Base-by-base conservation (phyloP, 2,329 filamentous ascomycete genomes). In the Ramularia collo-cygni region DNA sequence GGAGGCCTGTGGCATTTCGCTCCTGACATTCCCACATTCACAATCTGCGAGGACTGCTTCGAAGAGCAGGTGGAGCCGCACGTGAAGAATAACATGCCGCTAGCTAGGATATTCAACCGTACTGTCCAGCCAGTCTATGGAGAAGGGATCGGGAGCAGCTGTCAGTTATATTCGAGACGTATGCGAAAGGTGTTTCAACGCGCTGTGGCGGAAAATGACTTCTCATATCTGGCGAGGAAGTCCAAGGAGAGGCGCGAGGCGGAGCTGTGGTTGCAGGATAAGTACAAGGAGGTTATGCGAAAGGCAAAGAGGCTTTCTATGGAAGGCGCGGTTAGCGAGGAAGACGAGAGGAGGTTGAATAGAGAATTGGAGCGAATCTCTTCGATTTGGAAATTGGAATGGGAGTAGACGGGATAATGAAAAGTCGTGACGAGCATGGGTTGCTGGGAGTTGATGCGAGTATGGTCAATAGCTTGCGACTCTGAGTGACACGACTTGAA, bases 31-130 rank as follows among this genome's bases (percentile, higher is more conserved):
- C 85, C 83, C 0, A 76, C 88, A 34, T 78, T 95, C 54, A 87
- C 83, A 1, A 81, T 94, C 3, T 96, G 89, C 62, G 79, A 84
- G 48, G 85, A 90, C 61, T 96, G 89, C 61, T 95, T 84, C 59
- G 76, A 85, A 12, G 79, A 86, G 15, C 75, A 86, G 1, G 77
- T 95, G n/a, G 77, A 75, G 62, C 87, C 88, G 1, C 68, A 78
- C 36, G 64, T 81, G 2, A 67, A 72, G 19, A 67, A 71, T 3
- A 64, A 71, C 28, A 16, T 33, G 10, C 16, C 31, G 15, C 68
- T 89, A 16, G 79, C 83, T 8, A 66, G 73, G 13, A 76, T 81
- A 48, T 84, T 92, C 51, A 78, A 76, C 47, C 71, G 73, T 40
- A 70, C 75, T 10, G 70, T 77, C 16, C 74, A 78, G 47, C 69